phyloP scores from a whole-genome alignment of 2,329 filamentous ascomycete species.

The Ophiostoma perfectum region DNA sequence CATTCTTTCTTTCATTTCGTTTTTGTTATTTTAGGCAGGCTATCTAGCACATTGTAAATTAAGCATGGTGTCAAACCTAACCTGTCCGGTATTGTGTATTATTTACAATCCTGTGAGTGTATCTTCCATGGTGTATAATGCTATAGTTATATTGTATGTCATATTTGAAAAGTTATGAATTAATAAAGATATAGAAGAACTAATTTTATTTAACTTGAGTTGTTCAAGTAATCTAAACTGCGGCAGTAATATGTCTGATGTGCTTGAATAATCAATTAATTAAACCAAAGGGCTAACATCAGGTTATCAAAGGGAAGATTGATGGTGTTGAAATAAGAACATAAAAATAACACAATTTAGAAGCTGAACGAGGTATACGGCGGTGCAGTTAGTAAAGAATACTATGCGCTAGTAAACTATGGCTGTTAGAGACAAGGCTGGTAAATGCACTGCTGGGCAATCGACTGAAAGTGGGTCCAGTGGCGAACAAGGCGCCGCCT shows the following conservation, averaged over 20 bases:
- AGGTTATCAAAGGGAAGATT: no score
- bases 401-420: not conserved
- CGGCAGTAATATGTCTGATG: no score
- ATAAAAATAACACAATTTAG: no score
- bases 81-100: not conserved
- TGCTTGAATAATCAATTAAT: no score
- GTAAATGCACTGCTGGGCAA: not conserved
- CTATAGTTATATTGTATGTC: no score
- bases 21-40: not conserved
- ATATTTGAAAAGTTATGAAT: no score
- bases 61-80: not conserved
- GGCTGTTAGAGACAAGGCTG: not conserved
- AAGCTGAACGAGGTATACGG: no score
- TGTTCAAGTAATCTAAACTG: no score
- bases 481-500: conserved; percentile 11
- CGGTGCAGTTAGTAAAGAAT: not conserved
- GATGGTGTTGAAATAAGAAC: no score
- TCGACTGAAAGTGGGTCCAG: not conserved
- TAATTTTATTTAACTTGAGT: no score
- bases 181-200: not conserved
- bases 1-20: not conserved
- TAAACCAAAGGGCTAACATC: no score
- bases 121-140: no score
- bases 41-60: not conserved
- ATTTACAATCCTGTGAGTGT: not conserved